These are phyloP conservation scores for Mrakia blollopis DNA, from an alignment of 768 basidiomycete species.

Conservation along the genomic window DNA sequence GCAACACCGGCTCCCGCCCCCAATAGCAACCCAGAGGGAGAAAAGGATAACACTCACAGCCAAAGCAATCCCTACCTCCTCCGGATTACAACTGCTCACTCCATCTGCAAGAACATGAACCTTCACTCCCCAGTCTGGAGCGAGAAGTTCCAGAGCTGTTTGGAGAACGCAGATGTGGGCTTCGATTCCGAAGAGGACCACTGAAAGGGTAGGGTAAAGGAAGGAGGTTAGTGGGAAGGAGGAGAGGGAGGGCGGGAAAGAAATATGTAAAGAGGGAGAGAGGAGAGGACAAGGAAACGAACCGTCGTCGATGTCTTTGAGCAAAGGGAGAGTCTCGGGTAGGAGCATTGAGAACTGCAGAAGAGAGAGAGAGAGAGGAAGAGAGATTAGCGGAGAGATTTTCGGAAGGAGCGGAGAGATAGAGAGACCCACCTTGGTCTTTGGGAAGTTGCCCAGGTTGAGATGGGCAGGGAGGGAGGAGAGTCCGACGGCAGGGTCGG, in stretches of 20 bases:
- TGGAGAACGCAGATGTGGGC: slow-evolving; percentile 86
- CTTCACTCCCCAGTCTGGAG: slow-evolving; percentile 38
- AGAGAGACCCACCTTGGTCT: slow-evolving; percentile 48
- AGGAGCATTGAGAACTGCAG: slow-evolving; percentile 74
- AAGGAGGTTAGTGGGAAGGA: slow-evolving; percentile 46
- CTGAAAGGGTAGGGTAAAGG: too few relatives aligned
- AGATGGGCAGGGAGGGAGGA: slow-evolving; percentile 43
- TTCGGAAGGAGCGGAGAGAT: neutral
- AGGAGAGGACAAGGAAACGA: too few relatives aligned
- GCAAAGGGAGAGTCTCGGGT: slow-evolving; percentile 56
- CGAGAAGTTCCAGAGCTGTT: slow-evolving; percentile 63
- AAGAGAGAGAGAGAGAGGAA: neutral
- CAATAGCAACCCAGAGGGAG: too few relatives aligned
- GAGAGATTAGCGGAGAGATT: neutral
- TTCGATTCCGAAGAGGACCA: slow-evolving; percentile 85
- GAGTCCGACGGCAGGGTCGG: slow-evolving; percentile 55
- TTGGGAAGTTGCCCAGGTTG: slow-evolving; percentile 52
- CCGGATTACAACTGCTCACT: slow-evolving; percentile 72
- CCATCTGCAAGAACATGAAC: slow-evolving; percentile 77
- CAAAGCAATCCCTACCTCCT: slow-evolving; percentile 72
- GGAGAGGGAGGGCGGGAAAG: too few relatives aligned
- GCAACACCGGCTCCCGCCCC: too few relatives aligned
- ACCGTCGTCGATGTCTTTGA: slow-evolving; percentile 48
- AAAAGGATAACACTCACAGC: slow-evolving; percentile 36
- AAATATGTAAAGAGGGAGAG: too few relatives aligned